Base-by-base conservation (phyloP, 331 rosid genomes). In the Rosa hybrid region DNA sequence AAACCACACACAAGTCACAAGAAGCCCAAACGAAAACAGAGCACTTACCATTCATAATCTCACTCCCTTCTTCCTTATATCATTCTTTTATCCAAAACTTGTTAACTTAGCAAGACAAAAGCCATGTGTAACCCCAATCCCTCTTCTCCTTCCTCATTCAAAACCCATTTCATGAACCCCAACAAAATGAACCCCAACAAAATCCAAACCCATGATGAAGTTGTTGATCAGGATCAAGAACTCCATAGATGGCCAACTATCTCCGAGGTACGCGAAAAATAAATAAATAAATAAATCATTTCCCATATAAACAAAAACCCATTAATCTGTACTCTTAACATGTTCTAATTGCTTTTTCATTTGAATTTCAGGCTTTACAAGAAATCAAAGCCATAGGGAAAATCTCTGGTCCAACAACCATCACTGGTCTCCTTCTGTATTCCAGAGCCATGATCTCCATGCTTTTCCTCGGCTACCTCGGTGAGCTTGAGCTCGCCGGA, bases 371-470 rank as follows among this genome's bases (percentile, higher is more conserved):
- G 98, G 91, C 85, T 7, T 21, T 90, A 9, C 90, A 72, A 70
- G 99, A 96, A 87, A 86, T 96, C 84, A 92, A 84, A 82, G 98
- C 88, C 48, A 85, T 93, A 82, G 97, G 92, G 67, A 93, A 90
- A 81, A 93, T 96, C 82, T 91, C 98, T 21, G 92, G 94, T 7
- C 98, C 99, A 75, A 89, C 97, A 21, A 84, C 95, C 34, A 48
- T 92, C 3, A 92, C 98, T 0, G 99, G 98, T 2, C 85, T 96
- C 4, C 84, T 96, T 45, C 18, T 91, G 14, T 93, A 96, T 30
- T 93, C 97, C 0, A 81, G 99, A 80, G 97, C 98, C 8, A 91
- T 96, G 99, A 96, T 96, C 84, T 96, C 99, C 54, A 92, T 96
- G 99, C 92, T 96, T 30, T 96, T 96, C 82, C 89, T 96, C 0